phyloP scores from a whole-genome alignment of 495 filamentous ascomycete genomes.

The Gamarada debralockiae region DNA sequence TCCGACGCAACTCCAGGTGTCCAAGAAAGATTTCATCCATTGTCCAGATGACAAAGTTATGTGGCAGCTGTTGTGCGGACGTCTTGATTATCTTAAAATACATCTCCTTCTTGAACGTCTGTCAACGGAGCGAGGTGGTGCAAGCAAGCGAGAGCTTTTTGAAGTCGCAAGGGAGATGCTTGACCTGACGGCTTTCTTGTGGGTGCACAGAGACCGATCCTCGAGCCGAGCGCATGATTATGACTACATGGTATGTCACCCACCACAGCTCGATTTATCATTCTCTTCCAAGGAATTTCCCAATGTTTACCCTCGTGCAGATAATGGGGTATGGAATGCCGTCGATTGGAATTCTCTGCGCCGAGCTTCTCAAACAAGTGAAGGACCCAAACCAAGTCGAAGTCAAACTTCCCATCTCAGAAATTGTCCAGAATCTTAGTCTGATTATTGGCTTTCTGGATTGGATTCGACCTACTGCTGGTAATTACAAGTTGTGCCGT shows the following conservation, averaged over 20 bases:
- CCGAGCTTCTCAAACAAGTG: slow-evolving; percentile 13
- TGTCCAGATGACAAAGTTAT: no score
- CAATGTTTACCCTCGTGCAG: neutral
- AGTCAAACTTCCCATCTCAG: slow-evolving; percentile 6
- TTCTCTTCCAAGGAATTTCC: no score
- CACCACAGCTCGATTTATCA: no score
- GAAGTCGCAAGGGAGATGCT: slow-evolving; percentile 15
- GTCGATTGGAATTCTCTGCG: slow-evolving; percentile 14
- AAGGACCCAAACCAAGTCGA: slow-evolving; percentile 28
- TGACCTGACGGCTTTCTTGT: slow-evolving; percentile 6
- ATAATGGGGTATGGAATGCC: slow-evolving; percentile 18
- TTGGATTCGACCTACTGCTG: slow-evolving; percentile 14
- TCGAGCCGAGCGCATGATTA: slow-evolving; percentile 45
- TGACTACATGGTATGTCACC: slow-evolving; percentile 55
- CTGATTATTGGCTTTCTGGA: slow-evolving; percentile 18
- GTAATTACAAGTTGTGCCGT: slow-evolving; percentile 16
- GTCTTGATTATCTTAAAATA: slow-evolving; percentile 20
- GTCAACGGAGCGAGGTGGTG: slow-evolving; percentile 1
- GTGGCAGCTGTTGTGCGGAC: slow-evolving; percentile 40
- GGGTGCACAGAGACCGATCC: slow-evolving; percentile 9
- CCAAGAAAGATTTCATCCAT: no score
- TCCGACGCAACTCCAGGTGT: no score
- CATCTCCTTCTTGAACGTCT: slow-evolving; percentile 16
- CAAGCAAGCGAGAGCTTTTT: slow-evolving; percentile 6
- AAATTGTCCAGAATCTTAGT: slow-evolving; percentile 12